Conservation (phyloP, 2,329 filamentous ascomycete genomes). For the Trichophyton benhamiae region DNA sequence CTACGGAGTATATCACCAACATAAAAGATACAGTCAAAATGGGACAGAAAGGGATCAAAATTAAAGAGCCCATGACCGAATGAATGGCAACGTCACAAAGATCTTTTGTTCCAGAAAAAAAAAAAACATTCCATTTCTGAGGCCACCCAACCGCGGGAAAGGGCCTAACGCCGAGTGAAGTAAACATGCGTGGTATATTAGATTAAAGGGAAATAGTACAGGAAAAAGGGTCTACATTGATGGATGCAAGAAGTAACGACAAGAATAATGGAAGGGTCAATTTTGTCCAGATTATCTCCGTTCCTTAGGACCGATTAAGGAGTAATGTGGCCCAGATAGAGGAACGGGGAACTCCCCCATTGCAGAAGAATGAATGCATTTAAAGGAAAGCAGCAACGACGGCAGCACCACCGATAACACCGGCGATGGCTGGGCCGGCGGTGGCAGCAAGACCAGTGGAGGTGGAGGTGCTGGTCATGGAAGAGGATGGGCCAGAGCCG, state of each 20-base stretch:
- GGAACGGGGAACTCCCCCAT: background rate
- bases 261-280: background rate
- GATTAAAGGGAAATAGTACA: background rate
- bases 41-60: background rate
- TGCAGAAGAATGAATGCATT: slow-evolving; percentile 8
- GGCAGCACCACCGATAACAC: slow-evolving; percentile 32
- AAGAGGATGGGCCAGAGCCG: slow-evolving; percentile 4
- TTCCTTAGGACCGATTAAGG: background rate
- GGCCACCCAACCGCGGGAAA: background rate
- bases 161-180: background rate
- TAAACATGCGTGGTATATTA: slow-evolving; percentile 1
- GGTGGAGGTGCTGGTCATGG: background rate
- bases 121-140: background rate
- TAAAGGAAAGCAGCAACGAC: slow-evolving; percentile 34
- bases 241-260: background rate
- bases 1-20: background rate
- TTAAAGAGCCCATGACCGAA: background rate
- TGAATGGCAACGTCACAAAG: background rate
- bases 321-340: background rate
- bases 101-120: background rate
- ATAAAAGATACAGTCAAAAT: background rate
- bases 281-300: background rate
- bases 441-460: slow-evolving; percentile 9
- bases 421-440: slow-evolving; percentile 11
- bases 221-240: background rate